Percentiles rank a stretch among this genome's conserved stretches.
Conservation (phyloP, 192 early-diverging fungal genomes). For the Gigaspora rosea region DNA sequence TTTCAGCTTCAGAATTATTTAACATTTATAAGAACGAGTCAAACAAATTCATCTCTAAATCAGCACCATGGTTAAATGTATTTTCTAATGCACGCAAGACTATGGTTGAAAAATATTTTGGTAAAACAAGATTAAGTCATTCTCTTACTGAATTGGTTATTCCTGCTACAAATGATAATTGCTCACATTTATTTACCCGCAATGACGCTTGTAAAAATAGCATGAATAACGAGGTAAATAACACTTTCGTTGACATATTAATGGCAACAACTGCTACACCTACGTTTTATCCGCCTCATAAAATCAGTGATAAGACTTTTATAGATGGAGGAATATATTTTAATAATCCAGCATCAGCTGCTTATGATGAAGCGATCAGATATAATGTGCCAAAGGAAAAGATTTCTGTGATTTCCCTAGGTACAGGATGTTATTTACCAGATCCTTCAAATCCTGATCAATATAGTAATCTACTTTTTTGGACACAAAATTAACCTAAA, state of each 20-base stretch:
- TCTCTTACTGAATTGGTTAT: slow-evolving; percentile 10
- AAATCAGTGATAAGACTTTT: background rate
- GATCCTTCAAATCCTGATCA: background rate
- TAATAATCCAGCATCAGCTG: background rate
- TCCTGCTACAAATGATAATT: background rate
- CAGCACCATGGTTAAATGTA: background rate
- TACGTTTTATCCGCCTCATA: background rate
- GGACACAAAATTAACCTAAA: background rate
- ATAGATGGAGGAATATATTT: slow-evolving; percentile 3
- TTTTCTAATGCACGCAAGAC: too few species aligned
- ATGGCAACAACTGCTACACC: slow-evolving; percentile 13
- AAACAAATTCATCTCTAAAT: background rate
- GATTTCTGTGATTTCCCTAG: background rate
- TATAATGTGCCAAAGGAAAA: background rate
- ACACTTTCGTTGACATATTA: background rate
- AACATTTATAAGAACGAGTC: background rate
- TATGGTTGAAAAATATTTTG: background rate
- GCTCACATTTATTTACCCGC: background rate
- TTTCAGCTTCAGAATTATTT: background rate
- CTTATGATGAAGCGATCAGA: background rate
- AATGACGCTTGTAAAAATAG: background rate
- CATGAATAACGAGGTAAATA: background rate
- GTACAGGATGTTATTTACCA: background rate
- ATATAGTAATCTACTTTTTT: background rate
- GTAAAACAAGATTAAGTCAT: background rate